A percentile compares a stretch with the other conserved stretches of the same genome.
These are phyloP conservation scores for Pseudevernia furfuracea DNA, from an alignment of 495 filamentous ascomycete species.

Conservation along the genomic window DNA sequence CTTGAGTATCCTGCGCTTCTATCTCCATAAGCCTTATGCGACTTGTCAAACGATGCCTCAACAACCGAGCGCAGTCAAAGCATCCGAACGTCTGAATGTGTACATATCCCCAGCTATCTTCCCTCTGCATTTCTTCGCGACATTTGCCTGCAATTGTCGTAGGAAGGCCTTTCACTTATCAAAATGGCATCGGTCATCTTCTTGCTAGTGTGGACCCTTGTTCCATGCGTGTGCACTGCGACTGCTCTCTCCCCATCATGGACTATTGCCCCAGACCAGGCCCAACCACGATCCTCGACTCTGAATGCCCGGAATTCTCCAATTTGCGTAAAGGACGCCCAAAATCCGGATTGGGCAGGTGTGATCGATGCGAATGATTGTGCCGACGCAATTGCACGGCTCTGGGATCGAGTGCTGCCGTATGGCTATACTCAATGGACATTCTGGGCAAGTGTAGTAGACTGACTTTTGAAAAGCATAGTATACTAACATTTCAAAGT, in stretches of 20 bases:
- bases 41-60: background rate
- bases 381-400: background rate
- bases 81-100: background rate
- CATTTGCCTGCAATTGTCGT: background rate
- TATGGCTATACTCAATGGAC: background rate
- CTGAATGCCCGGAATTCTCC: background rate
- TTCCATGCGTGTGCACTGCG: background rate
- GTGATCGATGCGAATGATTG: background rate
- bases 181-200: background rate
- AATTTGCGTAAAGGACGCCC: background rate
- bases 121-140: background rate
- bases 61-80: background rate
- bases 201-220: background rate
- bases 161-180: background rate
- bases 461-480: background rate
- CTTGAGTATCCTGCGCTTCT: background rate
- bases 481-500: background rate
- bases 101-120: background rate
- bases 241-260: background rate
- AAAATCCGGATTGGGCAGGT: background rate
- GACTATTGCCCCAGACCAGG: background rate
- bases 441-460: background rate
- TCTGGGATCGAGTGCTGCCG: background rate
- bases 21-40: background rate
- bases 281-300: background rate